Base-by-base conservation (phyloP, 2,329 filamentous ascomycete genomes). In the Chaetomium sp. region DNA sequence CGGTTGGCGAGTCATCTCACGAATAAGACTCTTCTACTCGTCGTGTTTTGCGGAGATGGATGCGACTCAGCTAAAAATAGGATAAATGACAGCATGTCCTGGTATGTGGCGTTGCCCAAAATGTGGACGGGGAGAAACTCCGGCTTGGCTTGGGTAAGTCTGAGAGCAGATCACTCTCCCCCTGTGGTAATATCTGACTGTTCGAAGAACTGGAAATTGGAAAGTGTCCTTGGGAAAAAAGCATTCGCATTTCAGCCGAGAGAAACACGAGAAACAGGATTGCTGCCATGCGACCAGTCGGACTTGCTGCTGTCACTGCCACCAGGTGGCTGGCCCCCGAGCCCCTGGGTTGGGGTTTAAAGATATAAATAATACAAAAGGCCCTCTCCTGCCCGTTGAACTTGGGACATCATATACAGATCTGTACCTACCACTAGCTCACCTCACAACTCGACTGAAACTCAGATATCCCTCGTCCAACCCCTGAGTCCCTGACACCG, bases 51-150 rank as follows among this genome's bases (percentile, higher is more conserved):
- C 8, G 57, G 21, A 56, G 57, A 35, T 33, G 47, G 12, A 25
- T 29, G 31, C 42, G 19, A 27, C 42, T 16, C 21, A 19, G 25
- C 65, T 67, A 64, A 62, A 67, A 67, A 64, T 67, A 67, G 62
- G 59, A 57, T n/a, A 33, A 51, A 60, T 38, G 27, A 13, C 38
- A 51, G 31, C 12, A 47, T 31, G 12, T n/a, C 29, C 56, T 4
- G 51, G 21, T 33, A 5, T 33, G 29, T 59, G 55, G 31, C 45
- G 35, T 19, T 55, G 47, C 55, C 62, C 3, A 67, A 67, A 64
- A 49, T 21, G 59, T 50, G 25, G 51, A 59, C 59, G 58, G 59
- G 49, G 10, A 23, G n/a, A 38, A 56, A 19, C 58, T 64, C 65
- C 65, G 65, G 55, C 65, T 66, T 66, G 65, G 65, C 65, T 59